These are phyloP conservation scores for Schwanniomyces yamadae DNA, from an alignment of 805 yeast genomes.

Conservation along the genomic window DNA sequence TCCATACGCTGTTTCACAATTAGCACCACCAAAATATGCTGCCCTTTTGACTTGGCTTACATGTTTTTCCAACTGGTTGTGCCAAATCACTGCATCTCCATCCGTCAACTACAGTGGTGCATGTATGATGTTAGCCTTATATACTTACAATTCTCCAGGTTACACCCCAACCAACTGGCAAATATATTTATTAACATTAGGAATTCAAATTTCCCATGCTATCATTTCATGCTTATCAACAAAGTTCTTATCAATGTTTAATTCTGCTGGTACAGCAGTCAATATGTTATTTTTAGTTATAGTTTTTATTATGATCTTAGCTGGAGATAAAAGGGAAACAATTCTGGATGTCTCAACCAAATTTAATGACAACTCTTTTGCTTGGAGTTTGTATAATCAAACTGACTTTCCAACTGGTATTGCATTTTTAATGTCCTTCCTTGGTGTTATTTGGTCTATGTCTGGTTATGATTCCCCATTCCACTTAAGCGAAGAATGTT, in stretches of 20 bases:
- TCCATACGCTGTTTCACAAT: slow-evolving; percentile 64
- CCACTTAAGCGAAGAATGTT: slow-evolving; percentile 71
- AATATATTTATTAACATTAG: slow-evolving; percentile 50
- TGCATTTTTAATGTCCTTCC: slow-evolving; percentile 53
- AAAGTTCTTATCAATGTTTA: slow-evolving; percentile 51
- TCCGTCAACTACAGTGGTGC: slow-evolving; percentile 60
- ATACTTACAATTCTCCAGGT: slow-evolving; percentile 34
- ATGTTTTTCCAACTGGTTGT: slow-evolving; percentile 65
- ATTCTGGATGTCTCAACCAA: slow-evolving; percentile 29
- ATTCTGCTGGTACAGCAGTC: slow-evolving; percentile 47
- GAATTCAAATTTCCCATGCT: slow-evolving; percentile 48
- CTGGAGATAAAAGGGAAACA: slow-evolving; percentile 46
- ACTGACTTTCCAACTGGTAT: slow-evolving; percentile 67
- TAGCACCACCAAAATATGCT: slow-evolving; percentile 54
- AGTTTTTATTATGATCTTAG: slow-evolving; percentile 54
- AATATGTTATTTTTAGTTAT: slow-evolving; percentile 51
- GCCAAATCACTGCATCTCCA: slow-evolving; percentile 62
- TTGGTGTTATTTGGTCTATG: slow-evolving; percentile 72
- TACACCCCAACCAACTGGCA: slow-evolving; percentile 50
- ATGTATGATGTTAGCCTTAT: slow-evolving; percentile 53
- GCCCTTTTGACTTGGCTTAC: slow-evolving; percentile 60
- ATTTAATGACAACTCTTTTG: slow-evolving; percentile 47
- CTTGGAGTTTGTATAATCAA: slow-evolving; percentile 56
- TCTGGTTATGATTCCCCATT: slow-evolving; percentile 75
- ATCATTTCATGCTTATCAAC: slow-evolving; percentile 54